These are phyloP conservation scores for Aspergillus vadensis DNA, from an alignment of 2,329 filamentous ascomycete species.

Conservation along the genomic window DNA sequence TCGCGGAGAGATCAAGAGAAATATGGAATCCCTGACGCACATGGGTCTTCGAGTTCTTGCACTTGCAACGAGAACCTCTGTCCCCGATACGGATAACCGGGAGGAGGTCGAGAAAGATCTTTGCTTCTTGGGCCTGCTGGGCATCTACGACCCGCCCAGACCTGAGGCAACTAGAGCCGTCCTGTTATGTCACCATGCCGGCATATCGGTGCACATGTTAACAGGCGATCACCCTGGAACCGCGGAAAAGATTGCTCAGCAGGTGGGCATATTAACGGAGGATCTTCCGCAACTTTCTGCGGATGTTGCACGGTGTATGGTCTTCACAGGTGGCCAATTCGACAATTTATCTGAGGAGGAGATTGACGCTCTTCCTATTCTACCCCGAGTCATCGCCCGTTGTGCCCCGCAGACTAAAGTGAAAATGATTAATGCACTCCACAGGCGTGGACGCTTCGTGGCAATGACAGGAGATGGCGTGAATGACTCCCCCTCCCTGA, in stretches of 20 bases:
- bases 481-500: slow-evolving; percentile 81
- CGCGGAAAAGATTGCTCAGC: slow-evolving; percentile 73
- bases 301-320: slow-evolving; percentile 66
- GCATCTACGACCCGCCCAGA: slow-evolving; percentile 84
- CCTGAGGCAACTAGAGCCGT: slow-evolving; percentile 76
- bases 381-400: slow-evolving; percentile 61
- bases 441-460: slow-evolving; percentile 66
- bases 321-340: slow-evolving; percentile 76
- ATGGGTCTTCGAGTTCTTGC: slow-evolving; percentile 70
- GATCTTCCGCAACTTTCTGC: slow-evolving; percentile 58
- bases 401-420: slow-evolving; percentile 69
- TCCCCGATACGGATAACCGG: too few relatives aligned
- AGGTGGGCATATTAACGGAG: slow-evolving; percentile 74
- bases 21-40: slow-evolving; percentile 68
- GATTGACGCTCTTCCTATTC: slow-evolving; percentile 62
- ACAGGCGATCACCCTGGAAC: slow-evolving; percentile 81
- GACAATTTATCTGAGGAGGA: slow-evolving; percentile 74
- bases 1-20: slow-evolving; percentile 60
- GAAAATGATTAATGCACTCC: slow-evolving; percentile 72
- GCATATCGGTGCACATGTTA: slow-evolving; percentile 80
- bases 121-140: slow-evolving; percentile 74
- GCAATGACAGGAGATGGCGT: slow-evolving; percentile 91
- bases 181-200: slow-evolving; percentile 68
- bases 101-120: slow-evolving; percentile 64
- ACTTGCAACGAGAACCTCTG: slow-evolving; percentile 52